Evolutionary conservation across 352 stramenopile genomes (phyloP), one percentile per base, ranked within the genome.

Genomic region (Phytopythium helicoides): DNA sequence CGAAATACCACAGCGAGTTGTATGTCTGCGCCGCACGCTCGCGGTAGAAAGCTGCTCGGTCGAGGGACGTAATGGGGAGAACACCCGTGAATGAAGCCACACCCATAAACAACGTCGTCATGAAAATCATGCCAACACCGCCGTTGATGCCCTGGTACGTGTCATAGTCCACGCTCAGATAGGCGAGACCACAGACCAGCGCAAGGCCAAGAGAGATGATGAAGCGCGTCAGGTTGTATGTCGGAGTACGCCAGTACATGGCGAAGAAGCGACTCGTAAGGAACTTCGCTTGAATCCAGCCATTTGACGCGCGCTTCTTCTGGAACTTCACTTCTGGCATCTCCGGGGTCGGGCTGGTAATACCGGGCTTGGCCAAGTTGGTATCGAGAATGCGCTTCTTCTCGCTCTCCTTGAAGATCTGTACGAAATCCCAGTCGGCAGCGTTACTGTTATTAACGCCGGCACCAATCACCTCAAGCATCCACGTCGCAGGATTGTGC

Each of bases 11-110:
- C 33, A 71, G 51, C 26, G 75, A 52, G 25, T 73, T 72, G 56
- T 97, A 98, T 58, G 94, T 96, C 46, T 87, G 58, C 5, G 81
- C 72, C 19, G 79, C 73, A 38, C 90, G 82, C 58, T 97, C 89
- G 6, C 88, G 68, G 71, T 97, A 97, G 52, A 81, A 98, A 6
- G 89, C 81, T 16, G 81, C 83, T 8, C 91, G 71, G 48, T 96
- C 81, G 28, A 75, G 60, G 47, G 81, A 56, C 26, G 92, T 74
- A 19, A 94, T 68, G 10, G 84, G 72, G 6, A 96, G 47, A 3
- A 86, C 73, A 0, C 65, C 79, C 25, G 85, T 71, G 38, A 94
- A 81, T 25, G 71, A 80, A 14, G 85, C 80, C 28, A 92, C 68
- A 23, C 64, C 69, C 40, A 78, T 73, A 48, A 96, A 96, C 41